phyloP scores from a whole-genome alignment of 257 asterid species.

The Nicotiana knightiana region DNA sequence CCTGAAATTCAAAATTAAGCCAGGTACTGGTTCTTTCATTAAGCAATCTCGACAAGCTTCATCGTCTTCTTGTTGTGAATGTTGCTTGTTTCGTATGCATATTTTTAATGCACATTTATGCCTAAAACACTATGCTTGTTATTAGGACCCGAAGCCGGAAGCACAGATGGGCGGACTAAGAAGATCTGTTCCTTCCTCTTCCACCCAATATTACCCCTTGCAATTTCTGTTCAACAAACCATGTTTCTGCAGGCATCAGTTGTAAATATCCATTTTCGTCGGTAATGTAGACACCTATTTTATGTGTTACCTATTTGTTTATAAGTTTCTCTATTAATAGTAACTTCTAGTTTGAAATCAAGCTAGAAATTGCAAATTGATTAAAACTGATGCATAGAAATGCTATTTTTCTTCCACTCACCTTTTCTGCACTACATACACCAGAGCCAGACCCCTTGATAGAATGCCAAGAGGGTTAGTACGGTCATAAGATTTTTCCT shows the following conservation, averaged over 20 bases:
- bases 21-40: constrained; percentile 35
- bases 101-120: constrained; percentile 12
- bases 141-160: constrained; percentile 85
- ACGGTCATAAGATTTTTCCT: background rate
- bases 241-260: constrained; percentile 78
- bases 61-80: background rate
- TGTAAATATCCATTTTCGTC: constrained; percentile 93
- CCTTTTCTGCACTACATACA: background rate
- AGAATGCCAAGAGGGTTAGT: background rate
- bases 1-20: constrained; percentile 86
- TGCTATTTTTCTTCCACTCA: background rate
- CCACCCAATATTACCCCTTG: constrained; percentile 89
- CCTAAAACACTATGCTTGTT: background rate
- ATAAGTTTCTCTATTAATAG: background rate
- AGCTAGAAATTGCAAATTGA: background rate
- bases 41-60: background rate
- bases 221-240: constrained; percentile 86
- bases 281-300: constrained; percentile 20
- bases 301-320: background rate
- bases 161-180: constrained; percentile 58
- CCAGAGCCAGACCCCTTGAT: background rate
- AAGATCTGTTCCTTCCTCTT: constrained; percentile 83
- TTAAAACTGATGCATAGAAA: background rate
- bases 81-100: background rate
- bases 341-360: background rate